Evolutionary conservation across 2,329 filamentous ascomycete species (phyloP), one percentile per base, ranked within the genome.

Genomic region (Pseudohalonectria lignicola): DNA sequence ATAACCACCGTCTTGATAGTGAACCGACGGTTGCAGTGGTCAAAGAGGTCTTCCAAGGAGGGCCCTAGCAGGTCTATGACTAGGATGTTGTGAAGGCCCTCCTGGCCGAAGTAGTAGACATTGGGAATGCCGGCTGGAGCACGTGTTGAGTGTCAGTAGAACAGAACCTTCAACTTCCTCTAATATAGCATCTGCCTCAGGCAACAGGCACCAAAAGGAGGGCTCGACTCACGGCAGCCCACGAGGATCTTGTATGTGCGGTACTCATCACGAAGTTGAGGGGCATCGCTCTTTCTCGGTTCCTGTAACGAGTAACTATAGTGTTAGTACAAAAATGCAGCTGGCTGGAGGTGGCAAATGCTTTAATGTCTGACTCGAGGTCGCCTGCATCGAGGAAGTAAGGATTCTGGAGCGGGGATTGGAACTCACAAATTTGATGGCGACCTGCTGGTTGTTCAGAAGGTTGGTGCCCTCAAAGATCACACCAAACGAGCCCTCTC

Each of bases 181-280:
- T n/a, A n/a, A n/a, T n/a, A n/a, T 13, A 31, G 40, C 26, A 40
- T 42, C 40, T 20, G 31, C 17, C 11, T 18, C 16, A 18, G 8
- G 17, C 4, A 33, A 21, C 12, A 5, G 41, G 41, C 38, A n/a
- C n/a, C n/a, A n/a, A n/a, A n/a, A n/a, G n/a, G n/a, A n/a, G n/a
- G n/a, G n/a, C 34, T 48, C 34, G 41, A 83, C 92, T 83, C 70
- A 98, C 92, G 90, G 71, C 92, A 98, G 59, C 92, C 92, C 49
- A 96, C 92, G 50, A 98, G 78, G 53, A 98, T 96, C 73, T 98
- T 98, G 72, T 98, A 98, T 43, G 92, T 98, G 55, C 92, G 79
- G 63, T 98, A 98, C 62, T 98, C 92, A 74, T 98, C 92, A 62
- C 92, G 82, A 49, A 98, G 68, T 62, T 98, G 92, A 41, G 92